phyloP scores from a whole-genome alignment of 352 stramenopile genomes.

The Phytophthora pluvialis region DNA sequence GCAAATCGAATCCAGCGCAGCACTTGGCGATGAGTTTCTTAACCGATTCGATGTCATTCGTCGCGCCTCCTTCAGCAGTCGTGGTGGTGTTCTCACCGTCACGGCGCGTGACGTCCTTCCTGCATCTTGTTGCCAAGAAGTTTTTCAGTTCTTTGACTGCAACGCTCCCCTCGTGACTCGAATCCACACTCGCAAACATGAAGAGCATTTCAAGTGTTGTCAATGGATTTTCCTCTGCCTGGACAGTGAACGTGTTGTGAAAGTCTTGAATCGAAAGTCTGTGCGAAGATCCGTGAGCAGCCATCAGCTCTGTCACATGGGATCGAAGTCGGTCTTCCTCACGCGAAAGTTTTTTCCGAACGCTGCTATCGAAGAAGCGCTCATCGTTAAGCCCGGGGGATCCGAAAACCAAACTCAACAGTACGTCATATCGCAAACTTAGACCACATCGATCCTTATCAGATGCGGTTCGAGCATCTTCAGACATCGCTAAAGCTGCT shows the following conservation, averaged over 20 bases:
- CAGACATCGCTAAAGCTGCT: slow-evolving; percentile 16
- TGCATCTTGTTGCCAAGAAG: slow-evolving; percentile 36
- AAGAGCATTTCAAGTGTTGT: slow-evolving; percentile 44
- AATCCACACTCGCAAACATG: slow-evolving; percentile 40
- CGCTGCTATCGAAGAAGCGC: slow-evolving; percentile 6
- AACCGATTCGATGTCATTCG: slow-evolving; percentile 8
- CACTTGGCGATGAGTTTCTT: slow-evolving; percentile 24
- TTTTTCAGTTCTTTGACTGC: slow-evolving; percentile 35
- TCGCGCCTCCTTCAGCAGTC: background rate
- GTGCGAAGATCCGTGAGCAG: slow-evolving; percentile 15
- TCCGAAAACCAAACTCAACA: slow-evolving; percentile 62
- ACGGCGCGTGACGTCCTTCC: slow-evolving; percentile 10
- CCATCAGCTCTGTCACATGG: slow-evolving; percentile 26
- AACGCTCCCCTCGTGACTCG: slow-evolving; percentile 27
- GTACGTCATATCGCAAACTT: slow-evolving; percentile 54
- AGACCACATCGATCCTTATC: background rate
- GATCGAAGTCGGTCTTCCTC: slow-evolving; percentile 15
- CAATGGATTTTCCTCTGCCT: slow-evolving; percentile 16
- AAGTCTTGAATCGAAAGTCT: slow-evolving; percentile 27
- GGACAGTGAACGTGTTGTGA: slow-evolving; percentile 14
- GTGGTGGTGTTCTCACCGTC: background rate
- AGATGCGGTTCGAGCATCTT: background rate
- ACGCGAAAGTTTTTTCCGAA: slow-evolving; percentile 35
- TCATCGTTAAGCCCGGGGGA: slow-evolving; percentile 40
- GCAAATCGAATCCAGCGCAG: slow-evolving; percentile 40